Percentiles rank a stretch among this genome's conserved stretches.
Evolutionary conservation across 768 basidiomycete genomes (phyloP).

Genomic region (Mycena belliarum): DNA sequence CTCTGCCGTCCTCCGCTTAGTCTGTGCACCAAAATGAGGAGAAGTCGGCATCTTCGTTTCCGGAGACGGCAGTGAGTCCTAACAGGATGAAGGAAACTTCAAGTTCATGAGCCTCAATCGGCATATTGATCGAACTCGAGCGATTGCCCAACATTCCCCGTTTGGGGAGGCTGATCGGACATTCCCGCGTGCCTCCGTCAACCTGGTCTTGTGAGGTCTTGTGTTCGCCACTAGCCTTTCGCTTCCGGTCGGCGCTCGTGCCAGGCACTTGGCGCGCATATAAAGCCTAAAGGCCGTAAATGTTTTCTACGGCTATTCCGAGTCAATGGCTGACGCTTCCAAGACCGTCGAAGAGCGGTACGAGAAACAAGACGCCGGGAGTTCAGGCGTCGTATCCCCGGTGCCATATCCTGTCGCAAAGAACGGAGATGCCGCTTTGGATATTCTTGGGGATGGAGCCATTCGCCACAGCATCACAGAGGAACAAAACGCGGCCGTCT

Average conservation of each 20-base stretch:
- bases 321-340: background rate
- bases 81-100: too few species aligned
- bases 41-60: too few species aligned
- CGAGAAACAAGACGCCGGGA: constrained; percentile 13
- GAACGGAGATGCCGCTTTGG: constrained; percentile 34
- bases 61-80: too few species aligned
- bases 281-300: background rate
- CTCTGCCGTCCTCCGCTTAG: too few species aligned
- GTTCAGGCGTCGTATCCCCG: constrained; percentile 13
- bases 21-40: too few species aligned
- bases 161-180: too few species aligned
- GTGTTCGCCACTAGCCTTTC: background rate
- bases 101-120: too few species aligned
- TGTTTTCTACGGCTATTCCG: too few species aligned
- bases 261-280: background rate
- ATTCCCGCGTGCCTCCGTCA: too few species aligned
- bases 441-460: constrained; percentile 28
- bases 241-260: background rate
- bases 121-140: too few species aligned
- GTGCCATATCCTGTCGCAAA: background rate
- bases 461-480: constrained; percentile 29
- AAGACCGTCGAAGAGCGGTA: constrained; percentile 3
- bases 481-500: constrained; percentile 33
- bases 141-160: too few species aligned
- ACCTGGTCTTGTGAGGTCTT: too few species aligned